A percentile compares a stretch with the other conserved stretches of the same genome.
Evolutionary conservation across 768 basidiomycete genomes (phyloP).

Genomic region (Saitozyma sp.): DNA sequence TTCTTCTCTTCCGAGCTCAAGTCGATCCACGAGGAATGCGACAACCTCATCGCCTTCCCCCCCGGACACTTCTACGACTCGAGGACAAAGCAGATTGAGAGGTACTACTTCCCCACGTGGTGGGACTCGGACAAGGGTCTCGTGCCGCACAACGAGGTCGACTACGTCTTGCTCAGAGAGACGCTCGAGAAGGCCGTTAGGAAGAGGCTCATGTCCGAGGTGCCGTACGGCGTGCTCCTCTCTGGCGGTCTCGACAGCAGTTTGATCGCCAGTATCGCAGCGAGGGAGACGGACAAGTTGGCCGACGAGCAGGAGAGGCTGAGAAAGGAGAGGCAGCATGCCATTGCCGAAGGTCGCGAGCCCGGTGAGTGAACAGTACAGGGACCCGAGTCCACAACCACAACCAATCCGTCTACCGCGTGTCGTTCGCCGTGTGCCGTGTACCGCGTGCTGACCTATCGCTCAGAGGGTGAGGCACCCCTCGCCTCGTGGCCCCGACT

Average conservation of each 20-base stretch:
- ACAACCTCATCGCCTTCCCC: slow-evolving; percentile 91
- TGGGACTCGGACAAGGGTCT: slow-evolving; percentile 77
- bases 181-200: slow-evolving; percentile 86
- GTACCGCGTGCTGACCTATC: slow-evolving; percentile 25
- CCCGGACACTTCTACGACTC: slow-evolving; percentile 97
- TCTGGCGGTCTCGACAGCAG: slow-evolving; percentile 95
- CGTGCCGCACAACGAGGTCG: slow-evolving; percentile 60
- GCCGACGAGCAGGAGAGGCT: slow-evolving; percentile 73
- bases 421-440: not conserved
- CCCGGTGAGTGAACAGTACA: slow-evolving; percentile 24
- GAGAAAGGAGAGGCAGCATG: slow-evolving; percentile 57
- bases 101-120: slow-evolving; percentile 89
- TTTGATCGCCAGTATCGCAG: slow-evolving; percentile 91
- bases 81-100: slow-evolving; percentile 68
- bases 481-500: slow-evolving; percentile 90
- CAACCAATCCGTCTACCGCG: not conserved
- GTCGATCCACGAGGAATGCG: slow-evolving; percentile 84
- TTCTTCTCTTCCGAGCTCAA: slow-evolving; percentile 98
- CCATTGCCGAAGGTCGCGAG: slow-evolving; percentile 35
- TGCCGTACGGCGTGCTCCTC: slow-evolving; percentile 94
- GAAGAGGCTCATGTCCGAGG: slow-evolving; percentile 96
- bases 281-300: slow-evolving; percentile 90
- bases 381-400: not conserved
- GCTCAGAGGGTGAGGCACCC: slow-evolving; percentile 54
- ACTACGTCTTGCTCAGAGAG: slow-evolving; percentile 72